phyloP scores from a whole-genome alignment of 257 asterid species.

The Ocimum tenuiflorum region DNA sequence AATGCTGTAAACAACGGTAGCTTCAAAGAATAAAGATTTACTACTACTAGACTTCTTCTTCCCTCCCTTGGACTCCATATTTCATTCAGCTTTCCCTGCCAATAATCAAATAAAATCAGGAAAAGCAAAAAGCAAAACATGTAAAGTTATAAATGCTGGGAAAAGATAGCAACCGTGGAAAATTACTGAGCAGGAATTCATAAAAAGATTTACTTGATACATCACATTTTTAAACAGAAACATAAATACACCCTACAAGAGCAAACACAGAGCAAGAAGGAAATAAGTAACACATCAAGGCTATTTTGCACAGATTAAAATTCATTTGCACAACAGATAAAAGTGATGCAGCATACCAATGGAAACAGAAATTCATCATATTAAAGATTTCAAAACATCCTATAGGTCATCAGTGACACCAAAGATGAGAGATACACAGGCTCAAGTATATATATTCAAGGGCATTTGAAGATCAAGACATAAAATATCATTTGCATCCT shows the following conservation, averaged over 20 bases:
- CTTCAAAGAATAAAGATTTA: conserved; percentile 44
- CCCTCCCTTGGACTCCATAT: conserved; percentile 42
- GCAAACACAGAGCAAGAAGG: background rate
- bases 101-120: background rate
- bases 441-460: background rate
- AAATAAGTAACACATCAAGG: background rate
- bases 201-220: background rate
- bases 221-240: background rate
- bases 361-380: background rate
- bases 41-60: conserved; percentile 48
- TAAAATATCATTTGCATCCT: background rate
- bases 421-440: background rate
- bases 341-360: background rate
- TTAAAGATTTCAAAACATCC: background rate
- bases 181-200: background rate
- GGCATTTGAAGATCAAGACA: background rate
- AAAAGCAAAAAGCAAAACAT: background rate
- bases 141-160: background rate
- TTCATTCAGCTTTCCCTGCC: conserved; percentile 27
- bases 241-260: background rate
- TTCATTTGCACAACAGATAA: background rate
- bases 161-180: background rate
- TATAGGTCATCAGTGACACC: background rate
- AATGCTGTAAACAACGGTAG: conserved; percentile 52
- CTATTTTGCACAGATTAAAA: background rate